Conservation (phyloP, 2,329 filamentous ascomycete genomes). For the Zymoseptoria tritici region DNA sequence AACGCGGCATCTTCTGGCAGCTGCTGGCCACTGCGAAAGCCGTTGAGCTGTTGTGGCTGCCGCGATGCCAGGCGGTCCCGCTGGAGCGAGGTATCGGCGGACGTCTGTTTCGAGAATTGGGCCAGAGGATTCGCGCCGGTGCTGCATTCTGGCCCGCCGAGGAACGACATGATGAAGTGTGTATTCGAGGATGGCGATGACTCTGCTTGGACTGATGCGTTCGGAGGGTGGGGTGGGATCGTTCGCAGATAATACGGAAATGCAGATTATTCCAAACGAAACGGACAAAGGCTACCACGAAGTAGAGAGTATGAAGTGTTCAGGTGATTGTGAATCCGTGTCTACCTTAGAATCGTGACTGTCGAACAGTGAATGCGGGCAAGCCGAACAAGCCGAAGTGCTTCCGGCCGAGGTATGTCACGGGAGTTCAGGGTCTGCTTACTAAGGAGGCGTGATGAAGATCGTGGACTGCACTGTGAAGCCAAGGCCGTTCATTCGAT, state of each 20-base stretch:
- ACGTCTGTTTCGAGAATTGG: slow-evolving; percentile 94
- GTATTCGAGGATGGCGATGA: background rate
- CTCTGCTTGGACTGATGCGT: background rate
- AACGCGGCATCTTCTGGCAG: slow-evolving; percentile 26
- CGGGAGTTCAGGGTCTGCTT: background rate
- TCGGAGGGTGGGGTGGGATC: background rate
- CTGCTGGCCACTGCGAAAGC: slow-evolving; percentile 26
- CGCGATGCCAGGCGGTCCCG: slow-evolving; percentile 61
- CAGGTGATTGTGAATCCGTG: background rate
- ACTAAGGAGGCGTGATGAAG: background rate
- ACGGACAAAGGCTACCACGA: background rate
- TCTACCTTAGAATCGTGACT: too few relatives aligned
- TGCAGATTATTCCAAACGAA: background rate
- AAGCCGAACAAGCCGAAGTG: background rate
- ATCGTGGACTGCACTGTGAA: background rate
- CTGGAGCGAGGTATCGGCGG: slow-evolving; percentile 92
- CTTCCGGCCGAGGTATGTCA: background rate
- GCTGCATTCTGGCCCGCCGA: slow-evolving; percentile 93
- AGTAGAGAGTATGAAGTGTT: background rate
- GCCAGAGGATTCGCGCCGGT: slow-evolving; percentile 91
- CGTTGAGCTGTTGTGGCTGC: slow-evolving; percentile 22
- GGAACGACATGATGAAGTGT: slow-evolving; percentile 70
- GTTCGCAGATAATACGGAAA: background rate
- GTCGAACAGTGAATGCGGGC: too few relatives aligned
- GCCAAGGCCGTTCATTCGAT: background rate